phyloP scores from a whole-genome alignment of 2,329 filamentous ascomycete genomes.

The Xylariaceae sp. region DNA sequence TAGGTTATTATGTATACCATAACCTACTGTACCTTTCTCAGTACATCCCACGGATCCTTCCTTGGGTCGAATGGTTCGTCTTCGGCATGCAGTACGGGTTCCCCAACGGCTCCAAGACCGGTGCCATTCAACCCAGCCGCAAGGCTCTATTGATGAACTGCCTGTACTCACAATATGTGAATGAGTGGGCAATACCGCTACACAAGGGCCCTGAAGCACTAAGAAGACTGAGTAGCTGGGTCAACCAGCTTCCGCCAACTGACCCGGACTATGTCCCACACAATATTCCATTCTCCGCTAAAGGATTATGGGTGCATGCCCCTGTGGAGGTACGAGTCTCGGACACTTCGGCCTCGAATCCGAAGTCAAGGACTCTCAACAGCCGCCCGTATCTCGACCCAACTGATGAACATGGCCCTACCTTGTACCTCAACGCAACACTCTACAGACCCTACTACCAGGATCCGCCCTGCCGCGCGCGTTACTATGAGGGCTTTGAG shows the following conservation, averaged over 20 bases:
- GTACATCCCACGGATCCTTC: slow-evolving; percentile 74
- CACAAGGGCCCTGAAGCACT: slow-evolving; percentile 84
- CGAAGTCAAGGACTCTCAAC: slow-evolving; percentile 19
- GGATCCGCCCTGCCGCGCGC: slow-evolving; percentile 71
- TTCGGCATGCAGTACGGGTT: slow-evolving; percentile 98
- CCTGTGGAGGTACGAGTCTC: slow-evolving; percentile 87
- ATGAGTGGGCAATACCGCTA: slow-evolving; percentile 94
- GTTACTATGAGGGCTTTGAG: slow-evolving; percentile 89
- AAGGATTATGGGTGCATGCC: slow-evolving; percentile 80
- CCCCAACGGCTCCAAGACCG: slow-evolving; percentile 61
- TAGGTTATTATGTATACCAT: slow-evolving; percentile 91
- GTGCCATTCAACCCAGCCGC: slow-evolving; percentile 77
- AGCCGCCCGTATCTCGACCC: slow-evolving; percentile 62
- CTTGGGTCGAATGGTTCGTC: slow-evolving; percentile 92
- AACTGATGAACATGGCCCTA: slow-evolving; percentile 64
- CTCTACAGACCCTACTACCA: slow-evolving; percentile 78
- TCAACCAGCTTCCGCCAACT: slow-evolving; percentile 61
- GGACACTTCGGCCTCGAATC: slow-evolving; percentile 56
- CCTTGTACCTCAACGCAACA: slow-evolving; percentile 85
- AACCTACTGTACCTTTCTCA: slow-evolving; percentile 81
- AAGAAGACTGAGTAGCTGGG: slow-evolving; percentile 78
- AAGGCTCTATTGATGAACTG: slow-evolving; percentile 92
- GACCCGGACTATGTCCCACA: slow-evolving; percentile 64
- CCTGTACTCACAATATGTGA: slow-evolving; percentile 96
- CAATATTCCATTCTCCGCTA: slow-evolving; percentile 76